These are phyloP conservation scores for Thielaviopsis euricoi DNA, from an alignment of 2,329 filamentous ascomycete genomes.

Conservation along the genomic window DNA sequence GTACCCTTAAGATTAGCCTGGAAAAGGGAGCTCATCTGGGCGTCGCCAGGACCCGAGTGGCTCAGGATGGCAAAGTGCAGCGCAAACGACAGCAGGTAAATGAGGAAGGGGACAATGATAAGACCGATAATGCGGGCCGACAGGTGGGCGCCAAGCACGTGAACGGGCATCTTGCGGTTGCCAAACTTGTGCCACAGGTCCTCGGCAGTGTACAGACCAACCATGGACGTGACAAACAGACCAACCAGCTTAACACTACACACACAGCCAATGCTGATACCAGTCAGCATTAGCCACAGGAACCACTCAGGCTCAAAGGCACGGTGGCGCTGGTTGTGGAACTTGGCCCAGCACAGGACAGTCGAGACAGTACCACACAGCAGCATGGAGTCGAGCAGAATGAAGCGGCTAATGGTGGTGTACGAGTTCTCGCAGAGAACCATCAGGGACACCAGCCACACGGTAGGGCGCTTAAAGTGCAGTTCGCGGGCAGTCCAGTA, in stretches of 20 bases:
- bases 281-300: constrained; percentile 83
- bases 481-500: constrained; percentile 91
- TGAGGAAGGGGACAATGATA: constrained; percentile 72
- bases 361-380: constrained; percentile 98
- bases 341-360: constrained; percentile 91
- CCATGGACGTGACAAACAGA: constrained; percentile 84
- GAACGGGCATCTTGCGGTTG: constrained; percentile 75
- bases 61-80: constrained; percentile 88
- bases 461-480: constrained; percentile 67
- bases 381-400: constrained; percentile 95
- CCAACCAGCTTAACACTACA: constrained; percentile 98
- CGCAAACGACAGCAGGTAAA: constrained; percentile 93
- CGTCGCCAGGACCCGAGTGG: constrained; percentile 87
- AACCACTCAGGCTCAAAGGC: constrained; percentile 90
- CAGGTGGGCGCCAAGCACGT: constrained; percentile 62
- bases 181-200: constrained; percentile 98
- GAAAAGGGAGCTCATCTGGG: constrained; percentile 99
- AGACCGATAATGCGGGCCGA: constrained; percentile 67
- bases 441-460: constrained; percentile 94
- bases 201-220: constrained; percentile 89
- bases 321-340: constrained; percentile 72
- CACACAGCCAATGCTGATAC: constrained; percentile 90
- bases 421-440: constrained; percentile 98
- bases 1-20: constrained; percentile 91
- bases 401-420: constrained; percentile 96